phyloP scores from a whole-genome alignment of 768 basidiomycete species.

The Lactarius akahatsu region DNA sequence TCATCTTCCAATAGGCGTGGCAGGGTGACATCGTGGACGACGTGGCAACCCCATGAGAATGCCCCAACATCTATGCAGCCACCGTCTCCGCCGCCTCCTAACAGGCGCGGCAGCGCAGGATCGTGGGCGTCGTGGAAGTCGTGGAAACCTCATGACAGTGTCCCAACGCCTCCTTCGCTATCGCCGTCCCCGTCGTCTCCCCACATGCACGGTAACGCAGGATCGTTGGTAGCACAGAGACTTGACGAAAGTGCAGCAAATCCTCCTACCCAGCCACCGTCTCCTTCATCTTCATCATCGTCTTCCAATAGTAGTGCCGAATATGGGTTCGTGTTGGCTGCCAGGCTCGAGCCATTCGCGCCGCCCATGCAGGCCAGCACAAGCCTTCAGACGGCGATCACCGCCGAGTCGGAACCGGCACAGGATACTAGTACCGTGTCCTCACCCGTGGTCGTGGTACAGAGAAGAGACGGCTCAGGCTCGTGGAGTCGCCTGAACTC shows the following conservation, averaged over 20 bases:
- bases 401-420: neutral
- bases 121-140: too few relatives aligned
- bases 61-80: too few relatives aligned
- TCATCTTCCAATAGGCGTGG: too few relatives aligned
- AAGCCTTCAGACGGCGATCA: neutral
- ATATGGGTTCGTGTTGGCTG: neutral
- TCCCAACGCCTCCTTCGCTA: too few relatives aligned
- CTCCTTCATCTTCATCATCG: neutral
- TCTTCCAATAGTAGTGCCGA: neutral
- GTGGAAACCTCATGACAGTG: too few relatives aligned
- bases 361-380: slow-evolving; percentile 2
- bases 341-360: neutral
- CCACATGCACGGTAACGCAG: neutral
- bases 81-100: too few relatives aligned
- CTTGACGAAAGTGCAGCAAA: neutral
- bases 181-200: neutral
- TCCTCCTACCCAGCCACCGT: neutral
- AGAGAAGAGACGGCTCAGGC: neutral
- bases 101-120: too few relatives aligned
- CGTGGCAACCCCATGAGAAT: too few relatives aligned
- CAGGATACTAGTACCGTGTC: neutral
- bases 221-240: neutral
- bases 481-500: neutral
- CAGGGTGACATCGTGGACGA: too few relatives aligned
- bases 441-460: neutral